phyloP scores from a whole-genome alignment of 169 alveolate genomes.

The Theileria equi region DNA sequence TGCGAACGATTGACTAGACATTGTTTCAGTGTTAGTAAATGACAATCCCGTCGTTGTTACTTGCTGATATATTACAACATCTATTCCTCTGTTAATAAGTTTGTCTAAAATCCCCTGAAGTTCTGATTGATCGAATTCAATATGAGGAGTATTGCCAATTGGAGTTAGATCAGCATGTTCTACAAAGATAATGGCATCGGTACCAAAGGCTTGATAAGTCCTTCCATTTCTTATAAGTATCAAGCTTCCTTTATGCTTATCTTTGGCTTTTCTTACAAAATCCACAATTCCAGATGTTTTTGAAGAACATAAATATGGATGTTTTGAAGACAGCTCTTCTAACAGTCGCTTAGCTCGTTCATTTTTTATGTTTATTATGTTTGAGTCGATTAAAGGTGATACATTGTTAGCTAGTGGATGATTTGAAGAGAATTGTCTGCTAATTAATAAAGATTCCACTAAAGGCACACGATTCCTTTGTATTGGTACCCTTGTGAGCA shows the following conservation, averaged over 20 bases:
- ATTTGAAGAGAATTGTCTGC: too few species aligned
- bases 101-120: conserved; percentile 1
- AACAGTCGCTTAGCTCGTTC: conserved; percentile 21
- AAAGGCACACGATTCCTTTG: background rate
- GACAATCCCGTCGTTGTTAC: conserved; percentile 8
- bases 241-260: conserved; percentile 52
- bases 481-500: background rate
- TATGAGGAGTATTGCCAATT: conserved; percentile 28
- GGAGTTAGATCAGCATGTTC: conserved; percentile 52
- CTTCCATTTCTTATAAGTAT: conserved; percentile 61
- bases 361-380: conserved; percentile 2
- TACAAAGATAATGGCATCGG: conserved; percentile 66
- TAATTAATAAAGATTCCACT: background rate
- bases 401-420: too few species aligned
- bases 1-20: background rate
- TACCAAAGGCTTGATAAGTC: conserved; percentile 69
- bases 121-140: conserved; percentile 16
- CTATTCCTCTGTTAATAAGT: conserved; percentile 6
- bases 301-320: background rate
- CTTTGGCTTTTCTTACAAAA: conserved; percentile 60
- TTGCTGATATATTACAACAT: conserved; percentile 27
- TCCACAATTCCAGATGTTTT: conserved; percentile 23
- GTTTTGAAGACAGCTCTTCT: background rate
- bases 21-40: background rate
- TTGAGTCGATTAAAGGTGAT: background rate